Percentiles rank a stretch among this genome's conserved stretches.
phyloP scores from a whole-genome alignment of 139 green algal genomes.

The Helicosporidium sp. region DNA sequence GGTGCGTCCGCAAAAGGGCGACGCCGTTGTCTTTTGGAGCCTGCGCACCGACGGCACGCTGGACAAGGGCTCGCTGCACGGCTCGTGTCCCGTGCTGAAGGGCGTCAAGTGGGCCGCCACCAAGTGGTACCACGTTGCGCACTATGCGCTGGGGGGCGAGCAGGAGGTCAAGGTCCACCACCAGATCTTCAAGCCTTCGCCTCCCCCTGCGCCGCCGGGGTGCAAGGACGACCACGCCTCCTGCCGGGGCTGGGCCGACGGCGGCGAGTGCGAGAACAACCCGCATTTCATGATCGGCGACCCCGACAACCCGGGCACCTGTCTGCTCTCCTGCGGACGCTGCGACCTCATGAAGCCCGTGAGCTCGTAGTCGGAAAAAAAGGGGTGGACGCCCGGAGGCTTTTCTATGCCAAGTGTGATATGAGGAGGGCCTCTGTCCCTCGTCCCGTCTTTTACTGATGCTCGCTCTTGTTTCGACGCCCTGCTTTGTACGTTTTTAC shows the following conservation, averaged over 20 bases:
- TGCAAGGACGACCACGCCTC: constrained; percentile 5
- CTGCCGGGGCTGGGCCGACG: constrained; percentile 11
- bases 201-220: constrained; percentile 12
- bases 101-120: constrained; percentile 34
- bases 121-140: constrained; percentile 26
- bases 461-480: no score
- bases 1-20: constrained; percentile 17
- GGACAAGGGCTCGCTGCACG: constrained; percentile 41
- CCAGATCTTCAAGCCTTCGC: constrained; percentile 10
- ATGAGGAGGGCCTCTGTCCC: no score
- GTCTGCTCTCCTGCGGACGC: constrained; percentile 8
- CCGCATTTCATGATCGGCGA: constrained; percentile 5
- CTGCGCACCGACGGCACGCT: constrained; percentile 30
- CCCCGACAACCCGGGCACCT: constrained; percentile 1
- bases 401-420: no score
- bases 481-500: no score
- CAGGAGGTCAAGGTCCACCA: constrained; percentile 12
- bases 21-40: constrained; percentile 34
- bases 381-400: no score
- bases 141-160: constrained; percentile 16
- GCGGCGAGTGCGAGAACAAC: constrained; percentile 14
- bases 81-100: constrained; percentile 27
- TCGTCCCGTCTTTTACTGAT: no score
- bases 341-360: constrained; percentile 4
- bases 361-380: no score